Evolutionary conservation across 257 asterid genomes (phyloP).

Genomic region (Ilex asprella): DNA sequence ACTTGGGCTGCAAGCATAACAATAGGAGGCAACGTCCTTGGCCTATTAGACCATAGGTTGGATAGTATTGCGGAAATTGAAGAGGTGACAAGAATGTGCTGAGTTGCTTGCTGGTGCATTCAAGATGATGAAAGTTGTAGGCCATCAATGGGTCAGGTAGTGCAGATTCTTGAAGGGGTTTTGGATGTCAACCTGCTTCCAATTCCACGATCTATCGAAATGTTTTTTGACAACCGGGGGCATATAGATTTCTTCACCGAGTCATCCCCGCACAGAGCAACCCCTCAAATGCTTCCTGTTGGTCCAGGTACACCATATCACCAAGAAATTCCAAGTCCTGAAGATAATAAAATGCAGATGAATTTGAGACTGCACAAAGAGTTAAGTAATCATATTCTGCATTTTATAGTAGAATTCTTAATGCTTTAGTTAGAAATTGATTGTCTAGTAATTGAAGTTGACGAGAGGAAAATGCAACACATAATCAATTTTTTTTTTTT

Average conservation of each 20-base stretch:
- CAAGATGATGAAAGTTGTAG: slow-evolving; percentile 39
- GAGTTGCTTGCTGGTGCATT: slow-evolving; percentile 47
- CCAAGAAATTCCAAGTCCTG: slow-evolving; percentile 10
- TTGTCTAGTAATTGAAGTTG: too few species aligned
- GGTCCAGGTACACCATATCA: slow-evolving; percentile 19
- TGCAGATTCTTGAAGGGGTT: slow-evolving; percentile 45
- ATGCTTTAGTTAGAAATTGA: too few species aligned
- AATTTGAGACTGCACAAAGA: neutral
- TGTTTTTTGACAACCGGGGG: slow-evolving; percentile 36
- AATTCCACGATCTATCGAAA: slow-evolving; percentile 39
- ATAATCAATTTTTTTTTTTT: too few species aligned
- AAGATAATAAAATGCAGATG: slow-evolving; percentile 1
- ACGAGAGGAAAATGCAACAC: too few species aligned
- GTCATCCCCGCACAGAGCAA: slow-evolving; percentile 47
- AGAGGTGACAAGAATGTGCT: slow-evolving; percentile 30
- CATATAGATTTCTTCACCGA: slow-evolving; percentile 62
- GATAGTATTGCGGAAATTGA: slow-evolving; percentile 23
- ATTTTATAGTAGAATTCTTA: too few species aligned
- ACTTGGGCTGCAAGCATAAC: slow-evolving; percentile 24
- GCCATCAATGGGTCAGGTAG: slow-evolving; percentile 42
- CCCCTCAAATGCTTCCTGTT: slow-evolving; percentile 30
- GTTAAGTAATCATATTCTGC: neutral
- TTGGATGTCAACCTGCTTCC: slow-evolving; percentile 41
- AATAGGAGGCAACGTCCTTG: slow-evolving; percentile 28
- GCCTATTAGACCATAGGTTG: slow-evolving; percentile 28